phyloP scores from a whole-genome alignment of 805 yeast species.

The Ogataea pignaliae region DNA sequence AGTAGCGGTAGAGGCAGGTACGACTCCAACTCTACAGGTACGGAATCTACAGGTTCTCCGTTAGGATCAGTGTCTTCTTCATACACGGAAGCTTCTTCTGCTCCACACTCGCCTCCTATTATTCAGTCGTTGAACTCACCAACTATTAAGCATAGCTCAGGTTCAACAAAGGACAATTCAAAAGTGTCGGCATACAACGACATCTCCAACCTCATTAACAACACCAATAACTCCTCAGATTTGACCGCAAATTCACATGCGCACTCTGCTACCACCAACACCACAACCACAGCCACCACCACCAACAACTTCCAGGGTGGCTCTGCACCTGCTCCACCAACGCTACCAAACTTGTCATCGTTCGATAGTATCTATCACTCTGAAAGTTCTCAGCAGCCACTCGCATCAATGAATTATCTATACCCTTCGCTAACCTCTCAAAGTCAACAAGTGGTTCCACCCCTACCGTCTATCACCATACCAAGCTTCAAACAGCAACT shows the following conservation, averaged over 20 bases:
- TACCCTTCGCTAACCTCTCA: slow-evolving; percentile 4
- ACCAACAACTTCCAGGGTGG: neutral
- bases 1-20: slow-evolving; percentile 4
- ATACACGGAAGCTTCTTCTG: slow-evolving; percentile 24
- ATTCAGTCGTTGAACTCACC: slow-evolving; percentile 1
- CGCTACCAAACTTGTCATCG: slow-evolving; percentile 12
- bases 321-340: neutral
- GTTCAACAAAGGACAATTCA: no score
- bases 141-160: no score
- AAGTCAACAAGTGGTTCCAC: neutral
- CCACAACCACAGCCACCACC: neutral
- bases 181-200: neutral
- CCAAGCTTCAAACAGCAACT: slow-evolving; percentile 3
- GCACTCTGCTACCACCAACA: neutral
- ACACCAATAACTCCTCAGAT: no score
- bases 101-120: slow-evolving; percentile 20
- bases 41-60: slow-evolving; percentile 26
- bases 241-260: no score
- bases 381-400: neutral
- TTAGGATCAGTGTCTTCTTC: slow-evolving; percentile 22
- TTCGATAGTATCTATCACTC: slow-evolving; percentile 4
- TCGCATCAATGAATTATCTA: neutral
- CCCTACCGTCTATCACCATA: slow-evolving; percentile 4
- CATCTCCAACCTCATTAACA: neutral
- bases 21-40: slow-evolving; percentile 14